Evolutionary conservation across 176 grass and related monocot species (phyloP), one percentile per base, ranked within the genome.

Genomic region (Olyra latifolia): DNA sequence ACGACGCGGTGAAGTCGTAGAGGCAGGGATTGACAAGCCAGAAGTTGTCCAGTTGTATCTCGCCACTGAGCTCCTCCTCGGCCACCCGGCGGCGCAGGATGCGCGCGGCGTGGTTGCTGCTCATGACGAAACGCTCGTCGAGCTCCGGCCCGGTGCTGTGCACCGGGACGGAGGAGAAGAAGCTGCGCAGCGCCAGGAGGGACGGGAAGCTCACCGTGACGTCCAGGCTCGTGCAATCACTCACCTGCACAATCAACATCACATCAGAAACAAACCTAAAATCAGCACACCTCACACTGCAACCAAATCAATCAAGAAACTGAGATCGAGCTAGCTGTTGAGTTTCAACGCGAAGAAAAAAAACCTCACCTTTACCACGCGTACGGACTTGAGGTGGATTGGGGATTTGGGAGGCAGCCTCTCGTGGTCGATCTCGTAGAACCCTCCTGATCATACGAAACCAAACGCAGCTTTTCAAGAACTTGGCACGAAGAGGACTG

Each of bases 61-160:
- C 71, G 8, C 75, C 40, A 13, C 71, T 16, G 61, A 85, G 64
- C 77, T 83, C 87, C 65, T 87, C 66, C 73, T 69, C 76, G 9
- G 74, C 75, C 45, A 92, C 73, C 10, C 14, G 74, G 41, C 80
- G 87, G 69, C 68, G 62, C 35, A 97, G 84, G 45, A 97, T 94
- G 71, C 86, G 87, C 6, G 83, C 77, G 7, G 91, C 95, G 48
- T 97, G 87, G 70, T 88, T 97, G 52, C 71, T 88, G 82, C 94
- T 97, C 88, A 91, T 91, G 69, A 97, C 80, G 75, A 94, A 97
- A 65, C 78, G 76, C 82, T 97, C 94, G 27, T 97, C 94, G 42
- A 94, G 89, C 55, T 97, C 92, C 24, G 95, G 89, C 20, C 72
- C 77, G n/a, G 20, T 79, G 47, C 54, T 52, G 7, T 61, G 63